Evolutionary conservation across 306 rosid genomes (phyloP), one percentile per base, ranked within the genome.

Genomic region (Lotus japonicus): DNA sequence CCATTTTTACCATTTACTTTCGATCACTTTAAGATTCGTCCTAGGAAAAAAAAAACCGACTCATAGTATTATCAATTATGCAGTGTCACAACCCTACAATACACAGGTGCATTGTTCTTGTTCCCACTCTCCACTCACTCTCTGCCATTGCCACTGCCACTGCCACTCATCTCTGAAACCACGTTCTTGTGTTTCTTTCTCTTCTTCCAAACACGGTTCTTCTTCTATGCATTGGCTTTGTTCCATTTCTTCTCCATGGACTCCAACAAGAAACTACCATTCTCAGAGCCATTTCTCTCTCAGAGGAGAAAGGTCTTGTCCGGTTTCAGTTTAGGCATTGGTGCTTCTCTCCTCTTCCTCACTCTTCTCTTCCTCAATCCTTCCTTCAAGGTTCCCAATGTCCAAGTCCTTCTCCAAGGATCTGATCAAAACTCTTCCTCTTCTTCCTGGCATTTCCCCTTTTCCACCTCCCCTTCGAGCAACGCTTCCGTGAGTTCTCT

Each of bases 251-350:
- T 23, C 8, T 49, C 52, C 10, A 88, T 95, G 99, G 90, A 82
- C 11, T 64, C 58, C 57, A 57, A 16, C 36, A 90, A 81, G 80
- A 85, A 58, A 66, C 65, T 79, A 55, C 38, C 76, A 38, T 66
- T 85, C 55, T 33, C 85, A 0, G 97, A 86, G 66, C 83, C 75
- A 70, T 64, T 85, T 55, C 18, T 61, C 12, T 79, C 83, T 9
- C 79, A 78, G n/a, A 79, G 73, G 68, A 87, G 88, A 52, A 88
- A 86, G 59, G 67, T 90, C 1, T 36, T 84, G 64, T 91, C 96
- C 48, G 88, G 96, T 42, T 85, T 90, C 68, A 80, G 84, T 74
- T 83, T 90, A 46, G 91, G 95, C 18, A 44, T 87, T 68, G 83
- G 74, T 35, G 76, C 76, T 73, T 87, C 92, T 56, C 58, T 95